These are phyloP conservation scores for Penicillium daleae DNA, from an alignment of 495 filamentous ascomycete species.

Conservation along the genomic window DNA sequence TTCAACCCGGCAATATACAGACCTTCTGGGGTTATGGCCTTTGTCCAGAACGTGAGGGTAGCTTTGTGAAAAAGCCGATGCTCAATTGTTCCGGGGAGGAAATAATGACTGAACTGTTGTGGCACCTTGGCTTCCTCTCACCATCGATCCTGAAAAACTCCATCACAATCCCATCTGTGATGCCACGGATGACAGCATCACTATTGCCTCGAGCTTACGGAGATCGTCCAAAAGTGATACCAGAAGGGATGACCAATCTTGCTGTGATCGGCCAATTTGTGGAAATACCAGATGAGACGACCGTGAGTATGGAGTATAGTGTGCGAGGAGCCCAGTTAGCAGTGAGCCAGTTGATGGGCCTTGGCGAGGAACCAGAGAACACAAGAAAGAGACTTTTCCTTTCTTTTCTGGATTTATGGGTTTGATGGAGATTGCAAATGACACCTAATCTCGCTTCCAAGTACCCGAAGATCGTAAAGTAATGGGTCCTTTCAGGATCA, in stretches of 20 bases:
- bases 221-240: slow-evolving; percentile 43
- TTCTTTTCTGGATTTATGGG: not conserved
- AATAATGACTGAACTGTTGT: slow-evolving; percentile 41
- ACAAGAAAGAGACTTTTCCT: not conserved
- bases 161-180: slow-evolving; percentile 32
- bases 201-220: slow-evolving; percentile 34
- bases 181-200: slow-evolving; percentile 41
- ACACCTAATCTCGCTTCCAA: too few relatives aligned
- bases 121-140: slow-evolving; percentile 32
- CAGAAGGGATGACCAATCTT: slow-evolving; percentile 36
- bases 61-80: slow-evolving; percentile 47
- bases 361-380: not conserved
- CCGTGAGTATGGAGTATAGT: slow-evolving; percentile 48
- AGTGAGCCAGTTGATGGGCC: not conserved
- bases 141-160: slow-evolving; percentile 20
- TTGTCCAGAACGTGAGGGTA: slow-evolving; percentile 30
- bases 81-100: slow-evolving; percentile 40
- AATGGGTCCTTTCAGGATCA: too few relatives aligned
- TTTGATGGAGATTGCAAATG: slow-evolving; percentile 12
- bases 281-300: slow-evolving; percentile 43
- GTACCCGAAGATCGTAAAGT: too few relatives aligned
- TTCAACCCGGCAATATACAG: slow-evolving; percentile 32
- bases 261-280: slow-evolving; percentile 48
- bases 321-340: slow-evolving; percentile 40
- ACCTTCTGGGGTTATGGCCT: slow-evolving; percentile 45